Evolutionary conservation across 805 yeast genomes (phyloP), one percentile per base, ranked within the genome.

Genomic region (Torulaspora quercuum): DNA sequence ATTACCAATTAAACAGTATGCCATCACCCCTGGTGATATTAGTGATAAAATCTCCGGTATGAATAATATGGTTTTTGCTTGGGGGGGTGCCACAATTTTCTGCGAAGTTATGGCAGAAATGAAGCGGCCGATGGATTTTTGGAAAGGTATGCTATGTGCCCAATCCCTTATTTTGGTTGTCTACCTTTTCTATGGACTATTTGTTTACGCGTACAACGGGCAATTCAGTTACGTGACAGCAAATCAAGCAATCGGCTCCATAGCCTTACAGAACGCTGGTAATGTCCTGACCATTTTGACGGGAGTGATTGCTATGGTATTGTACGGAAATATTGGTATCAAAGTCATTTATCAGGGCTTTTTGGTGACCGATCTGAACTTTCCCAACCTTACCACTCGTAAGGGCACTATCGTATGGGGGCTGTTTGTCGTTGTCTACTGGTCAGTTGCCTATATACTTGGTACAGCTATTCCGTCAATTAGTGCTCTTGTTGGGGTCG

Each of bases 51-150:
- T 68, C 29, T 57, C 55, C 12, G 70, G 70, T 11, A 50, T 67
- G 41, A 61, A 69, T 54, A 70, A 70, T 49, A 62, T 70, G 43
- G 71, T 72, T 12, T 71, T 65, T 50, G 67, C 73, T 3, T 71
- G 68, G 59, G 76, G 75, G 25, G 76, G 76, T 44, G 70, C 75
- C n/a, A 62, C 70, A 43, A 65, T 70, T 33, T 70, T 69, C 54
- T 63, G 68, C 11, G 73, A 71, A 46, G 62, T 71, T 33, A 58
- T 72, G 57, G 67, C 75, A 7, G 76, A 71, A 50, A 65, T 71
- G 72, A 59, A 53, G 38, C 59, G 68, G 32, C 76, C 76, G 6
- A 55, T 55, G 61, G 75, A 71, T 39, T 71, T 71, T 55, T 61
- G 70, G 67, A 68, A 69, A 50, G 73, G 73, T 29, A 64, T 70